Evolutionary conservation across 2,329 filamentous ascomycete species (phyloP), one percentile per base, ranked within the genome.

Genomic region (Penicillium sp.): DNA sequence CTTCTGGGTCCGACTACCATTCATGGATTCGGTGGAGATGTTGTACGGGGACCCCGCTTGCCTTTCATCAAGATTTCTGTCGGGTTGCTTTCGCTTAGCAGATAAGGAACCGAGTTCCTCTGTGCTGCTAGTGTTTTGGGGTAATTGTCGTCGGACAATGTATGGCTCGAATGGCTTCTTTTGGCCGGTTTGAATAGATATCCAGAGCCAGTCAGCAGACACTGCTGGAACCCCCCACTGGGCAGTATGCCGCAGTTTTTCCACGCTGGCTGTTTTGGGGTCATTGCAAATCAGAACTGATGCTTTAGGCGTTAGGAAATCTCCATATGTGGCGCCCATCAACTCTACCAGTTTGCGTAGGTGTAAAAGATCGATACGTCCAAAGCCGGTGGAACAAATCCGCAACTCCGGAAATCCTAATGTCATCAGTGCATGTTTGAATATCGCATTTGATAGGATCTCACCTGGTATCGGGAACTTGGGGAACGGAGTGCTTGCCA

Each of bases 201-300:
- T 78, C 83, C 87, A 93, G 3, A 98, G 74, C 93, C 93, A 98
- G 21, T 84, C 80, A 17, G 81, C 80, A 7, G 79, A 79, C 10
- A 97, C 86, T n/a, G 91, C 81, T 2, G 89, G 87, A 10, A 97
- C 84, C 4, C 78, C 77, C 76, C 87, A 87, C 59, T 83, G 77
- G 8, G 81, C 66, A 0, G 89, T 89, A 62, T 88, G 83, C 39
- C 84, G 81, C 17, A 93, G 73, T 69, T 98, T 98, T 56, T 93
- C 85, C 50, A 65, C 79, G 72, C 69, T 88, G 39, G 63, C 65
- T 24, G 67, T 62, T 37, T 69, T 75, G 1, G 74, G 72, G 35
- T 68, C 66, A 49, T 82, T 81, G 63, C 84, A 88, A n/a, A 98
- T 69, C 3, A 98, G 74, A 17, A 97, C 74, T 13, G 85, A 88